Evolutionary conservation across 352 stramenopile genomes (phyloP), one percentile per base, ranked within the genome.

Genomic region (Elongisporangium prolatum): DNA sequence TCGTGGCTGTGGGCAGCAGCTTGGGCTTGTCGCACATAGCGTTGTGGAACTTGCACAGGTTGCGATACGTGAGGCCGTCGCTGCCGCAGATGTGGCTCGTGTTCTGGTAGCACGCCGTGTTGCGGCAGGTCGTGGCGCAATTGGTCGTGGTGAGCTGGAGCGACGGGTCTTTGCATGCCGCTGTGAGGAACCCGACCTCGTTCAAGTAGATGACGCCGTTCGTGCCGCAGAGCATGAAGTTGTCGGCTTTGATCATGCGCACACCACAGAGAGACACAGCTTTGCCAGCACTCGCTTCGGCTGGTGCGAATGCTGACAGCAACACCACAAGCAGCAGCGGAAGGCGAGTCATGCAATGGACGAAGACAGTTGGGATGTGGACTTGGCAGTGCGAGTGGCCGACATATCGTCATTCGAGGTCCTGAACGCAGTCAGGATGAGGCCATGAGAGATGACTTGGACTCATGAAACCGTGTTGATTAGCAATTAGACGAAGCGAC

Each of bases 31-130:
- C 54, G 56, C 69, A 80, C 38, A 62, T 50, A 2, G 60, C 66
- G 28, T 60, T 44, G 49, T 50, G 57, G 47, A 80, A 47, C 25
- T 64, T 51, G 53, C 75, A 85, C 47, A 75, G 54, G 54, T 82
- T 85, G 63, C 54, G 64, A 71, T 85, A 82, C 2, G 69, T 76
- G 47, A 66, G 51, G 52, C 64, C 63, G 56, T 86, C 68, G 9
- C 71, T 77, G 40, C 75, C 75, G 28, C 73, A 86, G 17, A 86
- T 48, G 21, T 21, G 48, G 48, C 34, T 44, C 34, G 34, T 44
- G 34, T 44, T 44, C 10, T 16, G 9, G 34, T 44, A 44, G 34
- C 34, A 44, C 34, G 34, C 34, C 3, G 24, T 61, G 17, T 75
- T 64, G 52, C 21, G 47, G 8, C 34, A 44, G 34, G 34, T 44